Evolutionary conservation across 1,284 basidiomycete genomes (phyloP), one percentile per base, ranked within the genome.

Genomic region (Megacollybia platyphylla): DNA sequence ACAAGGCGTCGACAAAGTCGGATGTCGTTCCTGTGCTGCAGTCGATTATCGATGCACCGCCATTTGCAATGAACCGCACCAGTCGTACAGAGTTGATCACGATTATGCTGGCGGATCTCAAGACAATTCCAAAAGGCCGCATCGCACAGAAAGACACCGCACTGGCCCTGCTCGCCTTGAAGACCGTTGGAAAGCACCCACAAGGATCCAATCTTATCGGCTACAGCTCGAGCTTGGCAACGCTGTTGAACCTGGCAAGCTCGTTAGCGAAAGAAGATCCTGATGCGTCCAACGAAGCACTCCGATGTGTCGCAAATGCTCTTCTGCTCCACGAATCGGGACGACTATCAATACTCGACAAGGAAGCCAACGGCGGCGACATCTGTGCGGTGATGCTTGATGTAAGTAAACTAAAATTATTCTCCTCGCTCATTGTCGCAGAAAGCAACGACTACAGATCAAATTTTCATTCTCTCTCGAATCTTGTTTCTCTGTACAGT

Each of bases 221-320:
- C 7, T 65, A 62, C 2, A 50, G 70, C 3, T 51, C 62, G 11
- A 80, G 76, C 52, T 63, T 83, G 43, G 70, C 67, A 4, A 60
- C 63, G 17, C 60, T 84, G 18, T 62, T 83, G 31, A 51, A 57
- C 4, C 51, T 81, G n/a, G 65, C 73, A 10, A 57, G 60, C 5
- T 53, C 62, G 1, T 67, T 72, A 27, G 8, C 10, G 55, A 74
- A 72, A 50, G 66, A 79, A 51, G 70, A 78, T 45, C 54, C 63
- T 5, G 78, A 79, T 20, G 76, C 82, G 3, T 65, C 70, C 5
- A 73, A 70, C 43, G 82, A 87, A 60, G 80, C 83, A 1, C 62
- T 87, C 39, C 67, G 83, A 41, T 84, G 79, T 44, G 67, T 86
- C 28, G 85, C 86, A 4, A 88, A 88, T 54, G 76, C 82, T 0